Percentiles rank a stretch among this genome's conserved stretches.
Conservation (phyloP, 2,329 filamentous ascomycete genomes). For the Diaporthe nobilis region DNA sequence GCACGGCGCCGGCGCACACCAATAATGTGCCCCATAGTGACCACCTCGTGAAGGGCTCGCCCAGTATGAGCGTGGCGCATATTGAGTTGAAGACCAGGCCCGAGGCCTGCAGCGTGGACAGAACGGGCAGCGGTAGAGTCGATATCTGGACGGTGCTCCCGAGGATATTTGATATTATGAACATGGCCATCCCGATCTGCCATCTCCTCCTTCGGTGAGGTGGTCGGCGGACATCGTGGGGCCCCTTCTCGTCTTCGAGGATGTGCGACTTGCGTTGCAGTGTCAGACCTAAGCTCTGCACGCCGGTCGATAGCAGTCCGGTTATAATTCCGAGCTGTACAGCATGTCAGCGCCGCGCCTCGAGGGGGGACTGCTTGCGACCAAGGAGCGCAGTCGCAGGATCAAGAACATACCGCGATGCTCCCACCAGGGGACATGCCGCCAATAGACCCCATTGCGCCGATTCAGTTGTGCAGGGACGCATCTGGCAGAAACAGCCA, state of each 20-base stretch:
- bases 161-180: constrained; percentile 92
- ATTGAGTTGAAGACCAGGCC: constrained; percentile 99
- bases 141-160: constrained; percentile 98
- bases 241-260: constrained; percentile 93
- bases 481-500: constrained; percentile 61
- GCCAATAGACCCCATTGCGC: constrained; percentile 79
- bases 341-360: constrained; percentile 44
- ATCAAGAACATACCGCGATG: constrained; percentile 73
- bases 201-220: constrained; percentile 92
- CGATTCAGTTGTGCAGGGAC: constrained; percentile 54
- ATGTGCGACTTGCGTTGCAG: constrained; percentile 98
- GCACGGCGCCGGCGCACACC: constrained; percentile 87
- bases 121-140: constrained; percentile 90
- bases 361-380: constrained; percentile 7
- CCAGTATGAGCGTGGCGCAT: constrained; percentile 92
- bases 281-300: constrained; percentile 95
- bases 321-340: constrained; percentile 89
- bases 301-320: constrained; percentile 91
- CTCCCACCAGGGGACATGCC: constrained; percentile 84
- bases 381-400: not conserved
- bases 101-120: constrained; percentile 95
- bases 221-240: constrained; percentile 83
- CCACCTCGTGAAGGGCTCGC: constrained; percentile 94
- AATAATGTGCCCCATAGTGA: constrained; percentile 92
- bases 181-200: constrained; percentile 98